A percentile compares a stretch with the other conserved stretches of the same genome.
Evolutionary conservation across 1,139 yeast genomes (phyloP).

Genomic region (Tardiomyces depauwii): DNA sequence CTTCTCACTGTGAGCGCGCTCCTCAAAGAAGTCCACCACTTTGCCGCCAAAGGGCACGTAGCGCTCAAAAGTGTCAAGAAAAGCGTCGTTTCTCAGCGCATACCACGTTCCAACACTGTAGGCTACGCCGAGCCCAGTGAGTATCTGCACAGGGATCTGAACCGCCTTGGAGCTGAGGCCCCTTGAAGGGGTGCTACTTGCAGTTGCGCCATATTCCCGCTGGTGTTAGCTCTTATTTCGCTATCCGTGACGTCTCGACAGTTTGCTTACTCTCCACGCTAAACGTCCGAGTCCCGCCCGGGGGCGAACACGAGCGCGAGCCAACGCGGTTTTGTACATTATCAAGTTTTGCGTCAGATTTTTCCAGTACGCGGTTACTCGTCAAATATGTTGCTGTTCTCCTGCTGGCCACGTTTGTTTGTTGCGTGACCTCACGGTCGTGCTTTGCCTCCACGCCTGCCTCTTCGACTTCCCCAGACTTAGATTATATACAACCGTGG

Average conservation of each 20-base stretch:
- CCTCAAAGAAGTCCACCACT: constrained; percentile 18
- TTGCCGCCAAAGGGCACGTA: constrained; percentile 16
- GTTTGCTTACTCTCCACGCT: too few species aligned
- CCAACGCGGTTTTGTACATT: too few species aligned
- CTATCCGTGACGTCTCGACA: background rate
- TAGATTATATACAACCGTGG: too few species aligned
- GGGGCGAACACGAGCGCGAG: too few species aligned
- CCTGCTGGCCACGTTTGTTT: too few species aligned
- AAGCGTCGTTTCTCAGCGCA: constrained; percentile 5
- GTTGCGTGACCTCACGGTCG: too few species aligned
- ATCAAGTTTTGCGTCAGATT: too few species aligned
- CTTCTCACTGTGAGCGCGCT: constrained; percentile 13
- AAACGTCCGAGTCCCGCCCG: too few species aligned
- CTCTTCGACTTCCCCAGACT: too few species aligned
- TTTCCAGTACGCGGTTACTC: too few species aligned
- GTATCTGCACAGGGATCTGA: background rate
- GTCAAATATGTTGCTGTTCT: too few species aligned
- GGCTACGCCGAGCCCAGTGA: background rate
- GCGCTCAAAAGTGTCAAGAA: constrained; percentile 11
- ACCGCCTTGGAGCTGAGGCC: background rate
- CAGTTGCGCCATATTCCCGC: background rate
- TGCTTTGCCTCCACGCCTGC: too few species aligned
- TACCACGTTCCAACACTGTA: background rate
- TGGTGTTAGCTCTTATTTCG: background rate
- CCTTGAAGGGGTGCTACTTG: background rate